A percentile compares a stretch with the other conserved stretches of the same genome.
phyloP scores from a whole-genome alignment of 371 early-diverging fungal species.

The Mortierella sp. region DNA sequence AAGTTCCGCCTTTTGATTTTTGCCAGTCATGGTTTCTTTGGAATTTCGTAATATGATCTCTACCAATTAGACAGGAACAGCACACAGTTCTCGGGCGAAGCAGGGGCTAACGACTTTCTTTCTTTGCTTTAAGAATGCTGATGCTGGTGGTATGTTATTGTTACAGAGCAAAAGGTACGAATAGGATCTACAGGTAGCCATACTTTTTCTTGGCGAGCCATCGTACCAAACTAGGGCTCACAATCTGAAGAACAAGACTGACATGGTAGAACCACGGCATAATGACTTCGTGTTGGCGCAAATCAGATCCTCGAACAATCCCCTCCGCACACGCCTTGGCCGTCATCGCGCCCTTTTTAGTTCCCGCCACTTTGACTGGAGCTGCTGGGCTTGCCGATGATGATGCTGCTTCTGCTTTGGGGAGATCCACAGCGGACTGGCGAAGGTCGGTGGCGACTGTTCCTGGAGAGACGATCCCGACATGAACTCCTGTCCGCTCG shows the following conservation, averaged over 20 bases:
- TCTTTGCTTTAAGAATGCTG: background rate
- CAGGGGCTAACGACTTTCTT: background rate
- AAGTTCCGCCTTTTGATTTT: background rate
- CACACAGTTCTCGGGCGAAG: conserved; percentile 5
- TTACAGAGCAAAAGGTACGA: background rate
- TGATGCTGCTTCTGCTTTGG: conserved; percentile 7
- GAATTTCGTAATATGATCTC: background rate
- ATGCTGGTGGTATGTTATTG: background rate
- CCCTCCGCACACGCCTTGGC: conserved; percentile 70
- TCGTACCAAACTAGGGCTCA: conserved; percentile 77
- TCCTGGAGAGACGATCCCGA: conserved; percentile 82
- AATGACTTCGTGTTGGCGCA: conserved; percentile 68
- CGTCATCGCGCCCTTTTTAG: conserved; percentile 72
- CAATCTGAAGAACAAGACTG: conserved; percentile 65
- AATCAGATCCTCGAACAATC: conserved; percentile 75
- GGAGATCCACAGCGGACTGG: conserved; percentile 76
- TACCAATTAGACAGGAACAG: background rate
- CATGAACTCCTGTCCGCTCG: conserved; percentile 65
- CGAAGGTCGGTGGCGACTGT: conserved; percentile 85
- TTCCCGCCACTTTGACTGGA: conserved; percentile 61
- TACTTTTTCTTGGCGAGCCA: conserved; percentile 78
- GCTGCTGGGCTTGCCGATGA: background rate
- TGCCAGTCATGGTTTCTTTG: background rate
- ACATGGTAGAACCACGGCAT: conserved; percentile 74
- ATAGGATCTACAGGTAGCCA: conserved; percentile 53